These are phyloP conservation scores for Ogataea siamensis DNA, from an alignment of 805 yeast genomes.

Conservation along the genomic window DNA sequence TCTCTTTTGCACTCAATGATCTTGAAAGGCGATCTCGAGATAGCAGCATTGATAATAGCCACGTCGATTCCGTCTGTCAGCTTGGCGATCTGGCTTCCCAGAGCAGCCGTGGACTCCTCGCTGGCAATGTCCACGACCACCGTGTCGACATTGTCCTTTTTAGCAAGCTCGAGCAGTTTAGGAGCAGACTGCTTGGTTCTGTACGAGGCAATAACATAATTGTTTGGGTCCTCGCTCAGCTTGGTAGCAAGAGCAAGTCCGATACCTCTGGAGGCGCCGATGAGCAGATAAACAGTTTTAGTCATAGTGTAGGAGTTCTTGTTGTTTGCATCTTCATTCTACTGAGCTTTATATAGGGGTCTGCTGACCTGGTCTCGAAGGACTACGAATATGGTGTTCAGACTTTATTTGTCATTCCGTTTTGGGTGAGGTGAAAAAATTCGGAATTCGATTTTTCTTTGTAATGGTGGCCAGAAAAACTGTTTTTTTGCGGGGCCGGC, in stretches of 20 bases:
- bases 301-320: background rate
- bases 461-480: background rate
- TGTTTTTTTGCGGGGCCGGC: no score
- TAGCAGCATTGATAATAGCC: slow-evolving; percentile 37
- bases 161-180: slow-evolving; percentile 19
- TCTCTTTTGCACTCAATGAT: slow-evolving; percentile 2
- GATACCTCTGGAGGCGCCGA: slow-evolving; percentile 45
- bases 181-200: slow-evolving; percentile 5
- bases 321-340: background rate
- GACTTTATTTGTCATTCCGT: no score
- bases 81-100: slow-evolving; percentile 17
- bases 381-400: no score
- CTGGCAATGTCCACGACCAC: slow-evolving; percentile 25
- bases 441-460: background rate
- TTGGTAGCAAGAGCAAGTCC: slow-evolving; percentile 36
- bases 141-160: slow-evolving; percentile 19
- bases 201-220: slow-evolving; percentile 25
- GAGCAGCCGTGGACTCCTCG: slow-evolving; percentile 19
- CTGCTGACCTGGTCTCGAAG: no score
- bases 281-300: slow-evolving; percentile 31
- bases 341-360: no score
- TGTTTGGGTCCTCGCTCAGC: slow-evolving; percentile 23
- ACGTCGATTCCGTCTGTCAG: slow-evolving; percentile 33
- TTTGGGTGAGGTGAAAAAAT: no score
- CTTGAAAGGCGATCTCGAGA: background rate